These are phyloP conservation scores for Penicillium sp. DNA, from an alignment of 2,329 filamentous ascomycete species.

Conservation along the genomic window DNA sequence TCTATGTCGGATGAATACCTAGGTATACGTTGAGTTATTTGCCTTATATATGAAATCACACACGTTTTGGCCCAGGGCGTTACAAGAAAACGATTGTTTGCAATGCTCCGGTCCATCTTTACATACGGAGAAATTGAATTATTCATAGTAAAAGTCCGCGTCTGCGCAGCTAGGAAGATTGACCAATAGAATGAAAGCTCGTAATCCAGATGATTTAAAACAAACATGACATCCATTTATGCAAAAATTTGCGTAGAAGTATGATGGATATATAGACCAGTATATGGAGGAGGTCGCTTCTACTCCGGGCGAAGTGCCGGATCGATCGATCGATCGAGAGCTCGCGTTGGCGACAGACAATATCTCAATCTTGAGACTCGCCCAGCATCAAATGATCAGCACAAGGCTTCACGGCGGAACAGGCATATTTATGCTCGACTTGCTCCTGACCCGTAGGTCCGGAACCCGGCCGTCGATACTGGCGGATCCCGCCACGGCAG, in stretches of 20 bases:
- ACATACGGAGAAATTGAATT: no score
- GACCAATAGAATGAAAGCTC: no score
- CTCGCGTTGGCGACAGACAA: not conserved
- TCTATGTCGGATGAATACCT: no score
- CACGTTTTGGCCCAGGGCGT: no score
- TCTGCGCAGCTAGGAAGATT: no score
- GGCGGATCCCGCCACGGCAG: not conserved
- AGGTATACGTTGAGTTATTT: no score
- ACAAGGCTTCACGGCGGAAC: not conserved
- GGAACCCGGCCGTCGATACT: not conserved
- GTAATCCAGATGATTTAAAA: not conserved
- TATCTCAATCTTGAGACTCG: not conserved
- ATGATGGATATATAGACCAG: constrained; percentile 8
- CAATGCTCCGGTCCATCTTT: no score
- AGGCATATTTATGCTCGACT: not conserved
- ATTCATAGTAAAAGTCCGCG: no score
- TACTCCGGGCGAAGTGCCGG: constrained; percentile 5
- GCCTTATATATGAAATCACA: no score
- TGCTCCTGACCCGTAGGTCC: not conserved
- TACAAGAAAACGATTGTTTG: no score
- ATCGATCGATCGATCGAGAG: not conserved
- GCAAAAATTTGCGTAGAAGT: not conserved
- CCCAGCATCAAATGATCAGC: not conserved
- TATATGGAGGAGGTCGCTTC: constrained; percentile 7
- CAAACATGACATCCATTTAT: constrained; percentile 2